Evolutionary conservation across 2,329 filamentous ascomycete species (phyloP).

Genomic region (Chrysoporthe puriensis): DNA sequence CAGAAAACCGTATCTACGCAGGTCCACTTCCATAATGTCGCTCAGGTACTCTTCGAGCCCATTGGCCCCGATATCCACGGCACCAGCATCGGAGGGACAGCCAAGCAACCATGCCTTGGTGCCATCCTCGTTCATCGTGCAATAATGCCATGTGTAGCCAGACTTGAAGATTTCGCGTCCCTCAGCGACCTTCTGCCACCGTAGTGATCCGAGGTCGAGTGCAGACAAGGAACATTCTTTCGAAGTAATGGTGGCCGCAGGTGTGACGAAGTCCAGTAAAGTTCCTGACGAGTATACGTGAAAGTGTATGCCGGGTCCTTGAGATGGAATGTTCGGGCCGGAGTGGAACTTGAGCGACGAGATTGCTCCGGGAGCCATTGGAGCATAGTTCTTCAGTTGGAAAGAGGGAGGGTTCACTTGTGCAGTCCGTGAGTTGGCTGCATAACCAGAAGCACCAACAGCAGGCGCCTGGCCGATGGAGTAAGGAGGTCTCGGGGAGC

Average conservation of each 20-base stretch:
- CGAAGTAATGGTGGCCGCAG: slow-evolving; percentile 81
- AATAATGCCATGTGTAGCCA: slow-evolving; percentile 98
- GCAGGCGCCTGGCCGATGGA: slow-evolving; percentile 52
- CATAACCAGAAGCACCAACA: slow-evolving; percentile 65
- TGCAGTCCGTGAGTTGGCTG: slow-evolving; percentile 68
- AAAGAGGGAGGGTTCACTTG: slow-evolving; percentile 70
- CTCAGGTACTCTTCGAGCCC: slow-evolving; percentile 86
- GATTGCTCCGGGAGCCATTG: slow-evolving; percentile 85
- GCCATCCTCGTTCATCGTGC: slow-evolving; percentile 91
- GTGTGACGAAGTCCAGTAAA: slow-evolving; percentile 91
- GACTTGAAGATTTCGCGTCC: slow-evolving; percentile 90
- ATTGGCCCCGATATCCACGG: slow-evolving; percentile 67
- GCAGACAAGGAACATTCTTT: slow-evolving; percentile 90
- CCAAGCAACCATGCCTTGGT: slow-evolving; percentile 98
- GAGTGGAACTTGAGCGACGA: slow-evolving; percentile 89
- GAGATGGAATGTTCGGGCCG: slow-evolving; percentile 81
- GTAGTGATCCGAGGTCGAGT: slow-evolving; percentile 80
- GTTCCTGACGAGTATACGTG: slow-evolving; percentile 93
- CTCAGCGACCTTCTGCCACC: slow-evolving; percentile 95
- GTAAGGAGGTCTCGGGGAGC: slow-evolving; percentile 58
- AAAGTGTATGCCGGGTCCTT: slow-evolving; percentile 91
- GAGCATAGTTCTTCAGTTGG: slow-evolving; percentile 73
- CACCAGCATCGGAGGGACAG: slow-evolving; percentile 74
- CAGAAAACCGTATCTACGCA: slow-evolving; percentile 87
- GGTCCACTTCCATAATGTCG: slow-evolving; percentile 91